phyloP scores from a whole-genome alignment of 352 stramenopile species.

The Globisporangium rhizosaccharum region DNA sequence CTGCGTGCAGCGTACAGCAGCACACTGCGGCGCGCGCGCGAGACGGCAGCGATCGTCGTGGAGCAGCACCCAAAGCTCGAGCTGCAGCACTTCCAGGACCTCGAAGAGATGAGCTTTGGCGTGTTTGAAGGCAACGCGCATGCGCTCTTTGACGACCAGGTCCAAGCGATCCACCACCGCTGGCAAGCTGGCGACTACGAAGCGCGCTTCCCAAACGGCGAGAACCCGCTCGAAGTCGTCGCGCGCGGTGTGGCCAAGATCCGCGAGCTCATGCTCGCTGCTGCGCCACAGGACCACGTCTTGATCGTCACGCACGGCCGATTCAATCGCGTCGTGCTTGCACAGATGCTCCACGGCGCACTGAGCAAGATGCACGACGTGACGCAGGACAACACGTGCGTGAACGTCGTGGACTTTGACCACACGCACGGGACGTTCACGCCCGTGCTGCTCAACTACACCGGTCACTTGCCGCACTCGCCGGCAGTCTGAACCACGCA shows the following conservation, averaged over 20 bases:
- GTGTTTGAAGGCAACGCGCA: constrained; percentile 61
- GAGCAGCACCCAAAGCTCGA: constrained; percentile 47
- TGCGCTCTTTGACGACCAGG: constrained; percentile 38
- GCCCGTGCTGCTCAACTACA: constrained; percentile 71
- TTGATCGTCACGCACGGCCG: constrained; percentile 76
- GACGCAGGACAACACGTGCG: constrained; percentile 80
- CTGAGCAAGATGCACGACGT: constrained; percentile 61
- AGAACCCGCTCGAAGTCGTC: constrained; percentile 67
- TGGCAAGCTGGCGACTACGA: constrained; percentile 55
- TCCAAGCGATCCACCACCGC: constrained; percentile 54
- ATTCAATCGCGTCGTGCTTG: constrained; percentile 83
- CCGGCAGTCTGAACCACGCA: constrained; percentile 20
- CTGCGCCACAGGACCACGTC: constrained; percentile 45
- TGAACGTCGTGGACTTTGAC: constrained; percentile 83
- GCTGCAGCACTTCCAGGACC: constrained; percentile 51
- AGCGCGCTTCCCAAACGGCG: constrained; percentile 51
- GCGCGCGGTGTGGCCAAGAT: constrained; percentile 58
- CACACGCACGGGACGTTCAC: constrained; percentile 41
- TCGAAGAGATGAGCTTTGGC: constrained; percentile 86
- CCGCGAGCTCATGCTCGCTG: constrained; percentile 37
- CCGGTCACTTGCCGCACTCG: constrained; percentile 39
- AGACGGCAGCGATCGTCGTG: constrained; percentile 9
- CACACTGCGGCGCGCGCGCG: constrained; percentile 12
- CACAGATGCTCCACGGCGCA: constrained; percentile 55
- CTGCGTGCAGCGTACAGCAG: constrained; percentile 69